Conservation (phyloP, 2,329 filamentous ascomycete genomes). For the Blumeria hordei region DNA sequence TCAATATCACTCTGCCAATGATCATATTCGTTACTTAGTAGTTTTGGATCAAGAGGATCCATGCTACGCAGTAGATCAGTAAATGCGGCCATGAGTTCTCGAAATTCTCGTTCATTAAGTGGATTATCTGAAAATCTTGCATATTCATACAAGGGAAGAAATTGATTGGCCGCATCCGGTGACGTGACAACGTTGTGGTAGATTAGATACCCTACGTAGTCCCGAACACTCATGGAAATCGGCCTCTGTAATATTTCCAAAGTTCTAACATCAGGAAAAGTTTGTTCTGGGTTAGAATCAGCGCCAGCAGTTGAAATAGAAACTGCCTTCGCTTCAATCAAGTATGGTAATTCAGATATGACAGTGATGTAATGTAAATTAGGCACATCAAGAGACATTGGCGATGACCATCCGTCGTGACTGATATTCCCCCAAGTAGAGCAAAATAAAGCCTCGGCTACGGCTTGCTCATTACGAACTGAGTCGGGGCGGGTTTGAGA, state of each 20-base stretch:
- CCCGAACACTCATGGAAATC: slow-evolving; percentile 46
- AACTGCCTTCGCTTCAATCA: slow-evolving; percentile 85
- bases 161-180: slow-evolving; percentile 26
- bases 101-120: slow-evolving; percentile 47
- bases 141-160: slow-evolving; percentile 56
- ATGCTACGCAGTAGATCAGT: slow-evolving; percentile 58
- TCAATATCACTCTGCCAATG: slow-evolving; percentile 12
- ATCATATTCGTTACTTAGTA: slow-evolving; percentile 9
- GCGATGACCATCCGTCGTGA: slow-evolving; percentile 75
- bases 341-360: slow-evolving; percentile 59
- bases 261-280: slow-evolving; percentile 37
- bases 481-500: not conserved
- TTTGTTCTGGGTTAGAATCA: slow-evolving; percentile 17
- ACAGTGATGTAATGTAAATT: slow-evolving; percentile 68
- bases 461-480: not conserved
- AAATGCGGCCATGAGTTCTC: slow-evolving; percentile 61
- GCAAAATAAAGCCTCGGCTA: slow-evolving; percentile 5
- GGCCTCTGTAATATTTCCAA: slow-evolving; percentile 49
- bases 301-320: slow-evolving; percentile 43
- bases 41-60: slow-evolving; percentile 20
- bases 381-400: slow-evolving; percentile 46
- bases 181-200: slow-evolving; percentile 38
- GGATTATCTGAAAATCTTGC: slow-evolving; percentile 57
- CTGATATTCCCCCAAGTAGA: slow-evolving; percentile 57
- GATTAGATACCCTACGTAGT: slow-evolving; percentile 52